phyloP scores from a whole-genome alignment of 352 stramenopile species.

The Phytopythium boreale region DNA sequence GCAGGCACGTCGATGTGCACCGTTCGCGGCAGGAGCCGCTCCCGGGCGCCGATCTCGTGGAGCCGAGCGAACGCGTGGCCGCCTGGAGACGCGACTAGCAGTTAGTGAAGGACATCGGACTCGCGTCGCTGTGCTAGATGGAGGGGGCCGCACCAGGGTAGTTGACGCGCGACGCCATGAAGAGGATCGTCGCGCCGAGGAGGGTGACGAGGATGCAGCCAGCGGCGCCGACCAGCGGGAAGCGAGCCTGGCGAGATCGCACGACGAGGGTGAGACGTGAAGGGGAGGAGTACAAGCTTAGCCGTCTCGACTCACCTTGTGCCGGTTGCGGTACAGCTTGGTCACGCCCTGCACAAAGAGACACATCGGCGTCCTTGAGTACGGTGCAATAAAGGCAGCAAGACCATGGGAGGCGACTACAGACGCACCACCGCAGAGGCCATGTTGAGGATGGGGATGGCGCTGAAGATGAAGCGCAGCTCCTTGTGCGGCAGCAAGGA shows the following conservation, averaged over 20 bases:
- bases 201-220: constrained; percentile 44
- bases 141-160: constrained; percentile 81
- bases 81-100: constrained; percentile 24
- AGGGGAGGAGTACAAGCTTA: neutral
- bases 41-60: constrained; percentile 36
- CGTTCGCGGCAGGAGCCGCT: constrained; percentile 27
- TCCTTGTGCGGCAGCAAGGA: constrained; percentile 98
- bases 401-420: neutral
- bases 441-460: constrained; percentile 95
- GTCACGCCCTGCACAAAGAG: constrained; percentile 37
- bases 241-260: constrained; percentile 25
- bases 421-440: constrained; percentile 86
- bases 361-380: neutral
- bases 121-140: no score
- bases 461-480: constrained; percentile 97
- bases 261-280: neutral
- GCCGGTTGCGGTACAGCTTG: constrained; percentile 62
- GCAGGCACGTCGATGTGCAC: constrained; percentile 93
- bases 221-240: constrained; percentile 52
- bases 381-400: neutral
- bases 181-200: constrained; percentile 52
- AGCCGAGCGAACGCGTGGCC: constrained; percentile 63
- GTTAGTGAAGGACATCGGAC: no score
- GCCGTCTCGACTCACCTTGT: constrained; percentile 35
- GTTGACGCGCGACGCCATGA: constrained; percentile 83